These are phyloP conservation scores for Mycena rebaudengoi DNA, from an alignment of 768 basidiomycete species.

Conservation along the genomic window DNA sequence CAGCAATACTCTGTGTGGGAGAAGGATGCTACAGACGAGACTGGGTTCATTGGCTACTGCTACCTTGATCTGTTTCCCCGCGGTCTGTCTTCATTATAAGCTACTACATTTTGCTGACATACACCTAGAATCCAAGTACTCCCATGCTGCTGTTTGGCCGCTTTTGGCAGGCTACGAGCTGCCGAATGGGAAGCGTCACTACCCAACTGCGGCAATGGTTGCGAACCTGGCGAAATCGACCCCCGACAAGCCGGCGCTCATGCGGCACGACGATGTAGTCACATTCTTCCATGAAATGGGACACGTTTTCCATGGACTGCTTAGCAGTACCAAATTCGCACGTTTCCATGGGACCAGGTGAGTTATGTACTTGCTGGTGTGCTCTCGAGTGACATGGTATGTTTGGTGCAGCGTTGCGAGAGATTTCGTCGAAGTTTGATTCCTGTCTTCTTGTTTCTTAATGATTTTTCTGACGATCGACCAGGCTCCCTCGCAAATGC, in stretches of 20 bases:
- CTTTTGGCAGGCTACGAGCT: constrained; percentile 72
- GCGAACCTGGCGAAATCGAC: constrained; percentile 91
- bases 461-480: not conserved
- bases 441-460: not conserved
- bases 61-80: constrained; percentile 91
- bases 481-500: constrained; percentile 82
- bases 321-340: constrained; percentile 74
- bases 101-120: not conserved
- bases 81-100: constrained; percentile 48
- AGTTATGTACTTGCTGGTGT: not conserved
- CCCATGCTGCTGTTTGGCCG: constrained; percentile 88
- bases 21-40: constrained; percentile 71
- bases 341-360: constrained; percentile 85
- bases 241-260: constrained; percentile 79
- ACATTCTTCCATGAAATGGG: constrained; percentile 96
- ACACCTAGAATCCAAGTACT: constrained; percentile 74
- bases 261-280: constrained; percentile 89
- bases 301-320: constrained; percentile 71
- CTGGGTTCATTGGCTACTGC: constrained; percentile 84
- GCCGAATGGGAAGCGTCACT: constrained; percentile 65
- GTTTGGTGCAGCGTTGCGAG: constrained; percentile 62
- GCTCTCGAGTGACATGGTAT: not conserved
- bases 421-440: constrained; percentile 79
- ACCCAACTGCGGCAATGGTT: constrained; percentile 87
- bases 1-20: constrained; percentile 90